phyloP scores from a whole-genome alignment of 495 filamentous ascomycete species.

The Apiosordaria backusii region DNA sequence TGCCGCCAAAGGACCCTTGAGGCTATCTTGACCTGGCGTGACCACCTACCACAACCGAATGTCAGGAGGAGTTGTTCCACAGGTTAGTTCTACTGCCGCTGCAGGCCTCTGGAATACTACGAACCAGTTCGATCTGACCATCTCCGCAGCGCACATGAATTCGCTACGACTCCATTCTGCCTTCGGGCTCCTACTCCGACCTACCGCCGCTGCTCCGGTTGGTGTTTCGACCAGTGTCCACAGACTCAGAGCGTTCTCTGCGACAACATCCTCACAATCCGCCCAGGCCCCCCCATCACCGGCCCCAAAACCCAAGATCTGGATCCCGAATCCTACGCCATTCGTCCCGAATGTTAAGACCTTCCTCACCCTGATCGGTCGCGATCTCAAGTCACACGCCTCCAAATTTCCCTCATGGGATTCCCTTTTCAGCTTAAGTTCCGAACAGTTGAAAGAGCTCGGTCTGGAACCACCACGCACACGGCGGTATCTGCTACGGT shows the following conservation, averaged over 20 bases:
- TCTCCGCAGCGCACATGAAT: constrained; percentile 29
- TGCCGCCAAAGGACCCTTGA: background rate
- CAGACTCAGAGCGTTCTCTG: constrained; percentile 25
- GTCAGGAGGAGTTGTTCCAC: background rate
- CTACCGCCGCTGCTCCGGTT: constrained; percentile 22
- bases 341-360: constrained; percentile 83
- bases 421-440: constrained; percentile 74
- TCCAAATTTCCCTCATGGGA: constrained; percentile 87
- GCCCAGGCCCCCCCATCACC: constrained; percentile 35
- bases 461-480: constrained; percentile 82
- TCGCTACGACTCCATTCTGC: constrained; percentile 28
- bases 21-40: background rate
- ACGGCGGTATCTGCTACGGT: constrained; percentile 77
- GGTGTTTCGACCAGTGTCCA: constrained; percentile 15
- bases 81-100: background rate
- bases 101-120: background rate
- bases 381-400: constrained; percentile 72
- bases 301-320: constrained; percentile 27
- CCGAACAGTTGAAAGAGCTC: constrained; percentile 69
- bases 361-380: constrained; percentile 90
- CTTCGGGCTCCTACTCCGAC: constrained; percentile 32
- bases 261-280: constrained; percentile 25
- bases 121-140: constrained; percentile 1
- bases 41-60: background rate
- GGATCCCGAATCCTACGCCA: constrained; percentile 66